A percentile compares a stretch with the other conserved stretches of the same genome.
phyloP scores from a whole-genome alignment of 2,329 filamentous ascomycete genomes.

The Apiospora malaysiana region DNA sequence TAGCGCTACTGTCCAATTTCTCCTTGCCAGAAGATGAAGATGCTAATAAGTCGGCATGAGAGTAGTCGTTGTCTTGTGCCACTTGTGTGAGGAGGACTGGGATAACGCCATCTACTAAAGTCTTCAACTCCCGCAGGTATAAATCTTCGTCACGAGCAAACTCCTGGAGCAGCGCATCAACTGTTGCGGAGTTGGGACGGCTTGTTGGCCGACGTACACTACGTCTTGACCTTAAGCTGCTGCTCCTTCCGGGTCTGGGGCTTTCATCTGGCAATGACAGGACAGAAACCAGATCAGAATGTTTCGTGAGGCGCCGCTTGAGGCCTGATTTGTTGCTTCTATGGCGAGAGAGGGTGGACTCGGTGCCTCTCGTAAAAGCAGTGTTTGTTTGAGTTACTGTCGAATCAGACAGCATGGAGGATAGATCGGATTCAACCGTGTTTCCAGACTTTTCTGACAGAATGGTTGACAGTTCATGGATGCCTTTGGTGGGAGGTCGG shows the following conservation, averaged over 20 bases:
- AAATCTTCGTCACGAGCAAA: conserved; percentile 83
- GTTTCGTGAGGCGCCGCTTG: conserved; percentile 82
- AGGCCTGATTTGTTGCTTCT: conserved; percentile 59
- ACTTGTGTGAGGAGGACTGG: conserved; percentile 89
- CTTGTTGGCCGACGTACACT: conserved; percentile 79
- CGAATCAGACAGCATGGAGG: conserved; percentile 55
- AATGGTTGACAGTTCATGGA: conserved; percentile 64
- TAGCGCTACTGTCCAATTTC: conserved; percentile 70
- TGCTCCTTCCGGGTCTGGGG: conserved; percentile 62
- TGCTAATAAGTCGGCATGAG: conserved; percentile 69
- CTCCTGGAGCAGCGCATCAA: conserved; percentile 79
- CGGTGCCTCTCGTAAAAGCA: conserved; percentile 53
- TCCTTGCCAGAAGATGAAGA: conserved; percentile 57
- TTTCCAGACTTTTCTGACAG: conserved; percentile 57
- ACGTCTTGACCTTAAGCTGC: conserved; percentile 75
- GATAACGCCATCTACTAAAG: conserved; percentile 92
- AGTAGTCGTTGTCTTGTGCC: conserved; percentile 70
- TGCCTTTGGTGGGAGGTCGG: conserved; percentile 58
- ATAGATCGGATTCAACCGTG: conserved; percentile 54
- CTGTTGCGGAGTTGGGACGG: conserved; percentile 69
- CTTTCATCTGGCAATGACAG: conserved; percentile 73
- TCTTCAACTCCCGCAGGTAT: conserved; percentile 90
- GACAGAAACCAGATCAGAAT: conserved; percentile 93
- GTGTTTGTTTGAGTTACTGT: conserved; percentile 59
- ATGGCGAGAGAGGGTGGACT: conserved; percentile 49